Evolutionary conservation across 306 rosid genomes (phyloP), one percentile per base, ranked within the genome.

Genomic region (Cyamopsis tetragonoloba): DNA sequence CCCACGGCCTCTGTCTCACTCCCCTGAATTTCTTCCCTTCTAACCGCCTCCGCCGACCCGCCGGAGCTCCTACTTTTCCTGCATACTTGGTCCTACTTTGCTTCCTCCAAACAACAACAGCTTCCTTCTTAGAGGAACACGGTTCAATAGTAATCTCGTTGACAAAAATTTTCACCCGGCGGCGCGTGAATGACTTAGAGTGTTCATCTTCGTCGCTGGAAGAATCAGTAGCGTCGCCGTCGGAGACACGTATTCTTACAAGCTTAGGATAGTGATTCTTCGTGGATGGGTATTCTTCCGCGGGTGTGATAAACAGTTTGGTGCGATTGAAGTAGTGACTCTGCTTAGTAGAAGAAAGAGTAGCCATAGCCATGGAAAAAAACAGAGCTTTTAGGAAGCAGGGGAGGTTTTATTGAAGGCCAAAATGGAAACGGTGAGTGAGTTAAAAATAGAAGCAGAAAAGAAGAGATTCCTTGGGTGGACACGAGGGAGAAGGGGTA

Each of bases 1-100:
- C 99, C 99, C 97, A 95, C 0, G 97, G 97, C 71, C 97, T 75
- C 78, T 90, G 97, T 12, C 99, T 85, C 58, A 95, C 99, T 30
- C 99, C 99, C 0, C 99, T 80, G 72, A 86, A 95, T 80, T 95
- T 95, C 71, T 62, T 95, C 32, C 74, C 93, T n/a, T n/a, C n/a
- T n/a, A n/a, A 39, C 27, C 13, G 8, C 15, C 9, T 42, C 72
- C 71, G 75, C 23, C 50, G 65, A 18, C 4, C 64, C 7, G 41
- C 77, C 49, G 69, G 26, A 39, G 62, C 57, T 19, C 50, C 22
- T 4, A 24, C 18, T 5, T 28, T 75, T 2, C 9, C 11, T 10
- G 42, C 7, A 2, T 62, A 18, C 37, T 26, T 47, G 2, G 8
- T 57, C 59, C 37, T 70, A 30, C 56, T 28, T 0, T 51, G 84